These are phyloP conservation scores for Alternaria ventricosa DNA, from an alignment of 2,329 filamentous ascomycete genomes.

Conservation along the genomic window DNA sequence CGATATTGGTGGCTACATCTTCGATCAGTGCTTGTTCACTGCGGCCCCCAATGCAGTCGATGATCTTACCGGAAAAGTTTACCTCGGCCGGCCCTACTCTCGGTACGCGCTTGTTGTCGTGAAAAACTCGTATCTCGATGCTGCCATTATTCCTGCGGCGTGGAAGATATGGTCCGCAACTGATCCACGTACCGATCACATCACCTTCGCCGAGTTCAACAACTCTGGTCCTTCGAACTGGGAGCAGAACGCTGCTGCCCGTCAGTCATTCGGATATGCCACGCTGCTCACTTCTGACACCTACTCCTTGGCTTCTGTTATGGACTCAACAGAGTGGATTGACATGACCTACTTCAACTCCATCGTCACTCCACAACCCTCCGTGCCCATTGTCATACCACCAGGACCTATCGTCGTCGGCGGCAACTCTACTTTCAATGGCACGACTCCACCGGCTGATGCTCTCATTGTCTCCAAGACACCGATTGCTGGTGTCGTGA, in stretches of 20 bases:
- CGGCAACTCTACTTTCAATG: conserved; percentile 36
- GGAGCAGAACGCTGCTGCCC: conserved; percentile 46
- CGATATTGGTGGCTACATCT: conserved; percentile 56
- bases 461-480: conserved; percentile 50
- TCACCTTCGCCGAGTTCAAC: conserved; percentile 64
- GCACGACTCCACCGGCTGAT: conserved; percentile 44
- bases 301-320: conserved; percentile 40
- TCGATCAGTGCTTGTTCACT: conserved; percentile 58
- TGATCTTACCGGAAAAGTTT: conserved; percentile 50
- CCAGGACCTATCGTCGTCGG: conserved; percentile 32
- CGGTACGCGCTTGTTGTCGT: conserved; percentile 57
- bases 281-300: conserved; percentile 48
- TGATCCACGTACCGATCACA: conserved; percentile 56
- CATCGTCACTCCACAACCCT: conserved; percentile 43
- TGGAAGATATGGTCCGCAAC: conserved; percentile 63
- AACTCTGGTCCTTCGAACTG: conserved; percentile 59
- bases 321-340: conserved; percentile 50
- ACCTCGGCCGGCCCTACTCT: conserved; percentile 59
- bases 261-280: conserved; percentile 41
- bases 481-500: conserved; percentile 43
- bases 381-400: conserved; percentile 12
- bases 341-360: conserved; percentile 50
- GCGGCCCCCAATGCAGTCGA: conserved; percentile 42
- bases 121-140: conserved; percentile 57
- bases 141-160: conserved; percentile 63